These are phyloP conservation scores for Hortaea werneckii DNA, from an alignment of 2,329 filamentous ascomycete species.

Conservation along the genomic window DNA sequence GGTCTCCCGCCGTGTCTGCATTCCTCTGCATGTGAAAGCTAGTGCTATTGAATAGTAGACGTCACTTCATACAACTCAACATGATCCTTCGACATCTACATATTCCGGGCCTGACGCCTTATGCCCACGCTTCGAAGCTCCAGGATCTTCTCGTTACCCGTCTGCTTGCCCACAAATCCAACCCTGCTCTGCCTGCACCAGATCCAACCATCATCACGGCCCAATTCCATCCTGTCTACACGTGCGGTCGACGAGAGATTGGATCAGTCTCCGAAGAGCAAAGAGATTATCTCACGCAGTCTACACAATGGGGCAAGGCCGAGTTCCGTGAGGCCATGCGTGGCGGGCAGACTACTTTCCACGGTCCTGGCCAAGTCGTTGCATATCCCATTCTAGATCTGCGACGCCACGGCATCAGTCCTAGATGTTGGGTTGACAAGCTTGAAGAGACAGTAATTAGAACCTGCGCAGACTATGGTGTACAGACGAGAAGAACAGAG, in stretches of 20 bases:
- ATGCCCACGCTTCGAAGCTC: constrained; percentile 43
- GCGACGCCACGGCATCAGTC: constrained; percentile 54
- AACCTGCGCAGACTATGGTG: constrained; percentile 49
- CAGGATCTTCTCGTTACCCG: constrained; percentile 47
- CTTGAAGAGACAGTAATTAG: constrained; percentile 68
- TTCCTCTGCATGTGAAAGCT: not conserved
- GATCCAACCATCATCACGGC: constrained; percentile 70
- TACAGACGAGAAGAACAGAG: constrained; percentile 54
- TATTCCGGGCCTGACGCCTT: constrained; percentile 44
- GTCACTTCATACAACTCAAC: not conserved
- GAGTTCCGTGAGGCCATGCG: constrained; percentile 63
- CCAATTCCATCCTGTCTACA: constrained; percentile 74
- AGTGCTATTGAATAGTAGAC: not conserved
- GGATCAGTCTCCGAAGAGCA: constrained; percentile 39
- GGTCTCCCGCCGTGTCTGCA: not conserved
- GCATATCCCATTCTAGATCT: constrained; percentile 90
- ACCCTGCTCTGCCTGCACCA: constrained; percentile 37
- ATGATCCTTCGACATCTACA: constrained; percentile 54
- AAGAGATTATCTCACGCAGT: constrained; percentile 28
- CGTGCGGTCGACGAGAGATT: constrained; percentile 73
- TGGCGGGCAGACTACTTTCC: constrained; percentile 87
- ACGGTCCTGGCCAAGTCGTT: constrained; percentile 85
- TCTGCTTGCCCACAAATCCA: constrained; percentile 52
- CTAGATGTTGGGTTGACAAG: constrained; percentile 65
- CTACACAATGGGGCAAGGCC: constrained; percentile 34